A percentile compares a stretch with the other conserved stretches of the same genome.
Conservation (phyloP, 805 yeast species). For the Millerozyma miso region DNA sequence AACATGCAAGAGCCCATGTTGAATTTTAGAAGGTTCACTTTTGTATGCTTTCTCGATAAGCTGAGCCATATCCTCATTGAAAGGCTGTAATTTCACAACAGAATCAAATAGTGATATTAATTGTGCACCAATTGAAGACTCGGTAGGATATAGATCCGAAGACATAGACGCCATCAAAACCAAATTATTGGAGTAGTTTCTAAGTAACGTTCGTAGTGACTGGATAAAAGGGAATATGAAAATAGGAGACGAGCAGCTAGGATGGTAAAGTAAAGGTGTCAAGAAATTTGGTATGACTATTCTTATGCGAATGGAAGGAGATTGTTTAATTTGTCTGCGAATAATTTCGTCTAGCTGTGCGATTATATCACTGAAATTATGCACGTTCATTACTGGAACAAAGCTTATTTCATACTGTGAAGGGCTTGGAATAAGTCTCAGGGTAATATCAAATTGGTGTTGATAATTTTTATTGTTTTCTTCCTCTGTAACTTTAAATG, state of each 20-base stretch:
- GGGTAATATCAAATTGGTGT: slow-evolving; percentile 73
- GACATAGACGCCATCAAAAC: slow-evolving; percentile 55
- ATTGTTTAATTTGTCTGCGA: slow-evolving; percentile 29
- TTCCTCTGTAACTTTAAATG: slow-evolving; percentile 18
- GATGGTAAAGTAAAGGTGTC: slow-evolving; percentile 71
- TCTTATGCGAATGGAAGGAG: slow-evolving; percentile 50
- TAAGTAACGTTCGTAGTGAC: slow-evolving; percentile 50
- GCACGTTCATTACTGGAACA: slow-evolving; percentile 34
- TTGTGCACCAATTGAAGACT: slow-evolving; percentile 41
- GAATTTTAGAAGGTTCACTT: slow-evolving; percentile 68
- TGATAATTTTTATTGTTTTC: slow-evolving; percentile 48
- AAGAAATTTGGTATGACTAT: slow-evolving; percentile 72
- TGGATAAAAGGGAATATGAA: slow-evolving; percentile 59
- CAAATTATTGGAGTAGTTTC: slow-evolving; percentile 42
- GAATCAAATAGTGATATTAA: slow-evolving; percentile 61
- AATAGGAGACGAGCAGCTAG: slow-evolving; percentile 40
- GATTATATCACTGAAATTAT: slow-evolving; percentile 19
- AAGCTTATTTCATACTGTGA: slow-evolving; percentile 55
- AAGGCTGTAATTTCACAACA: slow-evolving; percentile 73
- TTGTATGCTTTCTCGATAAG: slow-evolving; percentile 66
- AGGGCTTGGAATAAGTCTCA: slow-evolving; percentile 64
- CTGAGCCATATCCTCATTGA: slow-evolving; percentile 66
- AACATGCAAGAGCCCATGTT: slow-evolving; percentile 82
- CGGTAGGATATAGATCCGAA: slow-evolving; percentile 61
- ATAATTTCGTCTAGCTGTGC: slow-evolving; percentile 42